phyloP scores from a whole-genome alignment of 164 flowering plant species.

The Nymphaea colorata region DNA sequence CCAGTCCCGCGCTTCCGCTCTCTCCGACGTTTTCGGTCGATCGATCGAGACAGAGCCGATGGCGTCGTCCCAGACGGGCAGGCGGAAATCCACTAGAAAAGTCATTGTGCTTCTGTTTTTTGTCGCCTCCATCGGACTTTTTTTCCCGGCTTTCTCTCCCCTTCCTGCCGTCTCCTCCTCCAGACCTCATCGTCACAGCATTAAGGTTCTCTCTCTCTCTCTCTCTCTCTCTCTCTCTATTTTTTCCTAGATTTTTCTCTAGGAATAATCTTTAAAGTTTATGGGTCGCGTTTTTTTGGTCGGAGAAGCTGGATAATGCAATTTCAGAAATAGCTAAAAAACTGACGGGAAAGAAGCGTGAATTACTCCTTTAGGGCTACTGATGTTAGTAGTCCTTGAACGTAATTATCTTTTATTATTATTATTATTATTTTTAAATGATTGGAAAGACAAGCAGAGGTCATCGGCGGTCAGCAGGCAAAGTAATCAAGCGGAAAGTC shows the following conservation, averaged over 20 bases:
- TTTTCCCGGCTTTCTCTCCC: neutral
- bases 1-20: no score
- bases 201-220: neutral
- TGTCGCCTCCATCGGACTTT: neutral
- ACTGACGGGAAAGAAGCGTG: no score
- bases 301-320: neutral
- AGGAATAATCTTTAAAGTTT: neutral
- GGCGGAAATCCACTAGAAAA: no score
- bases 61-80: neutral
- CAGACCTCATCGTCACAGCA: neutral
- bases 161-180: neutral
- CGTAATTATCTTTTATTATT: neutral
- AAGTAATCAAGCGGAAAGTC: no score
- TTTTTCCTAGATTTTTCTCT: neutral
- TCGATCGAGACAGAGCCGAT: neutral
- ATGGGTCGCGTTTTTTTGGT: neutral
- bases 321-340: neutral
- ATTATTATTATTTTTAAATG: neutral
- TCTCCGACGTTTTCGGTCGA: no score
- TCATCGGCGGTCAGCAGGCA: no score
- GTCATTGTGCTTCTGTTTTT: neutral
- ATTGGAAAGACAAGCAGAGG: no score
- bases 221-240: constrained; percentile 1
- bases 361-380: no score
- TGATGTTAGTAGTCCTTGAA: no score